phyloP scores from a whole-genome alignment of 805 yeast genomes.

The Cyberlindnera euphorbiae region DNA sequence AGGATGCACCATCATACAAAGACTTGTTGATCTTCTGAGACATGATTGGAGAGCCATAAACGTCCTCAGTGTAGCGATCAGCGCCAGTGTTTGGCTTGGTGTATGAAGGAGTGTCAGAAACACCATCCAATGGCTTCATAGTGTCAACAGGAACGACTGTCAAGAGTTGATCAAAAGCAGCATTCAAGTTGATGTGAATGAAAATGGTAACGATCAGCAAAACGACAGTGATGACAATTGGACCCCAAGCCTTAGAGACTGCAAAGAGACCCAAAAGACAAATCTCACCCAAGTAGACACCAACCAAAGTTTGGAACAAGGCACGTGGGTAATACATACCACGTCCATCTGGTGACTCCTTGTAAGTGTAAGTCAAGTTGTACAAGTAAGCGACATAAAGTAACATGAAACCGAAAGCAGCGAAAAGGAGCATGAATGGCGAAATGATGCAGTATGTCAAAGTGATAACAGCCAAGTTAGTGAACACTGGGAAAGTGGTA shows the following conservation, averaged over 20 bases:
- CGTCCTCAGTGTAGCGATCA: constrained; percentile 4
- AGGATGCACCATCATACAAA: constrained; percentile 5
- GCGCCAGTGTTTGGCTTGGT: constrained; percentile 5
- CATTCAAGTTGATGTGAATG: constrained; percentile 57
- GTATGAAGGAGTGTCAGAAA: constrained; percentile 56
- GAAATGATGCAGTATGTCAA: constrained; percentile 70
- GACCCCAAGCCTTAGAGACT: constrained; percentile 95
- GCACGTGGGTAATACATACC: constrained; percentile 89
- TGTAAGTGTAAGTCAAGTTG: constrained; percentile 66
- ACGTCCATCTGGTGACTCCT: constrained; percentile 65
- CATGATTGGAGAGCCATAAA: constrained; percentile 5
- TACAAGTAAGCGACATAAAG: constrained; percentile 75
- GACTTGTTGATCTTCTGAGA: constrained; percentile 4
- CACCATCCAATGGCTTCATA: constrained; percentile 75
- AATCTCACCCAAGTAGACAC: constrained; percentile 82
- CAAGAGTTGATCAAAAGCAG: constrained; percentile 62
- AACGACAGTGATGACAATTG: constrained; percentile 70
- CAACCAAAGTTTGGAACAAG: constrained; percentile 80
- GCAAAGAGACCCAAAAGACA: constrained; percentile 83
- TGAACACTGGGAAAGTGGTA: constrained; percentile 69
- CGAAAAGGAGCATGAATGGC: constrained; percentile 76
- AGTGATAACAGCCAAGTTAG: constrained; percentile 64
- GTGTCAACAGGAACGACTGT: constrained; percentile 60
- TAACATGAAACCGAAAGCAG: constrained; percentile 63
- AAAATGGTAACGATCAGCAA: constrained; percentile 61